phyloP scores from a whole-genome alignment of 352 stramenopile species.

The Globisporangium acanthophoron region DNA sequence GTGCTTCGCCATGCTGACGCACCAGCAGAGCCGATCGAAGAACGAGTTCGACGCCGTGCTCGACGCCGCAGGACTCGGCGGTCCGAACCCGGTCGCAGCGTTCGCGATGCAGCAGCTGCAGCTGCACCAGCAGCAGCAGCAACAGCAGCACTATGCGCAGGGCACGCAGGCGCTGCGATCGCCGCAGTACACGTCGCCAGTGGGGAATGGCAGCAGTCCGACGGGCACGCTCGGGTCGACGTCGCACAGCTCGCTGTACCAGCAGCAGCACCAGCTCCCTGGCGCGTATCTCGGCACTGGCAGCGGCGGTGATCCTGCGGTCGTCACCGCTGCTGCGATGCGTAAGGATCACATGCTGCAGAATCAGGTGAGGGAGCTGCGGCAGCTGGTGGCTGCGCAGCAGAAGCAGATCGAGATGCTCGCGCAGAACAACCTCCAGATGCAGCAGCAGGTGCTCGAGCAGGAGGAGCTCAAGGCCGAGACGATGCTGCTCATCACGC shows the following conservation, averaged over 20 bases:
- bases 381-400: slow-evolving; percentile 40
- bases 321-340: neutral
- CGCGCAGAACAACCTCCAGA: slow-evolving; percentile 64
- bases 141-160: slow-evolving; percentile 17
- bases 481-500: slow-evolving; percentile 80
- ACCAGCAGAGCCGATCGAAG: slow-evolving; percentile 23
- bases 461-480: slow-evolving; percentile 80
- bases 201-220: slow-evolving; percentile 4
- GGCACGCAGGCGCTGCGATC: slow-evolving; percentile 8
- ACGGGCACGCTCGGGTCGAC: slow-evolving; percentile 10
- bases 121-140: slow-evolving; percentile 13
- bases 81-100: slow-evolving; percentile 19
- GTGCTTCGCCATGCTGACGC: slow-evolving; percentile 66
- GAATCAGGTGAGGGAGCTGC: slow-evolving; percentile 47
- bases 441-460: slow-evolving; percentile 78
- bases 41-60: slow-evolving; percentile 26
- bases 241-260: slow-evolving; percentile 2
- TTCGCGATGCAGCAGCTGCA: slow-evolving; percentile 28
- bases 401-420: slow-evolving; percentile 74
- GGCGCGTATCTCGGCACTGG: neutral
- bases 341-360: slow-evolving; percentile 10
- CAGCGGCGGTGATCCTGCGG: neutral
- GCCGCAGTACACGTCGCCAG: slow-evolving; percentile 3
- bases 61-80: slow-evolving; percentile 16
- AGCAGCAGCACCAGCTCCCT: neutral